These are phyloP conservation scores for Epipyxis sp. DNA, from an alignment of 108 stramenopile genomes.

Conservation along the genomic window DNA sequence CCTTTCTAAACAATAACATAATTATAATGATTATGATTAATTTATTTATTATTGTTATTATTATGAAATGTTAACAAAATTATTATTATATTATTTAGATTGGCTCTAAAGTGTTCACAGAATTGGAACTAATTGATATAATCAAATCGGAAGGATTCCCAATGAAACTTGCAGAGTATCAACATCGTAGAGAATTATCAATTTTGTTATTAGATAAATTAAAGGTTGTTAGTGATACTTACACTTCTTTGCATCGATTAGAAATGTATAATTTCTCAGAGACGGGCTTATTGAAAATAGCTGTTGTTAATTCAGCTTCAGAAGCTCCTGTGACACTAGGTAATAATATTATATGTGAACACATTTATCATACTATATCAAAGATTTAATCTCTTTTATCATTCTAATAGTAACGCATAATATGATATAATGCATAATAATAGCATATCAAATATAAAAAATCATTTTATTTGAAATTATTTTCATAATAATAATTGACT, in stretches of 20 bases:
- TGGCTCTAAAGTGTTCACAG: neutral
- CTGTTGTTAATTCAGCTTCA: neutral
- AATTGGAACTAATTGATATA: neutral
- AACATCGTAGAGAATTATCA: neutral
- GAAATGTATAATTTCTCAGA: slow-evolving; percentile 12
- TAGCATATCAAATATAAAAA: no score
- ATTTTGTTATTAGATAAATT: neutral
- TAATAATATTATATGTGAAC: no score
- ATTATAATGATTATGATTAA: no score
- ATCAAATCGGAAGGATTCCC: slow-evolving; percentile 7
- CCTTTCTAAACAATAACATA: no score
- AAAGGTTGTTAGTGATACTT: neutral
- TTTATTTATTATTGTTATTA: no score
- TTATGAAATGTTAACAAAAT: no score
- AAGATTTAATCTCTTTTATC: no score
- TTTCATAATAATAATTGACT: no score
- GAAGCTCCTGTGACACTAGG: neutral
- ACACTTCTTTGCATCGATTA: neutral
- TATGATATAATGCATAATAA: no score
- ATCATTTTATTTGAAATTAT: no score
- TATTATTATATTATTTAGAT: neutral
- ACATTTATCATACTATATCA: no score
- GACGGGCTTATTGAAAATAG: neutral
- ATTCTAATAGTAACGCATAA: no score
- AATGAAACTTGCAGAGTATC: neutral